A percentile compares a stretch with the other conserved stretches of the same genome.
Evolutionary conservation across 2,329 filamentous ascomycete genomes (phyloP).

Genomic region (Pseudogymnoascus sp.): DNA sequence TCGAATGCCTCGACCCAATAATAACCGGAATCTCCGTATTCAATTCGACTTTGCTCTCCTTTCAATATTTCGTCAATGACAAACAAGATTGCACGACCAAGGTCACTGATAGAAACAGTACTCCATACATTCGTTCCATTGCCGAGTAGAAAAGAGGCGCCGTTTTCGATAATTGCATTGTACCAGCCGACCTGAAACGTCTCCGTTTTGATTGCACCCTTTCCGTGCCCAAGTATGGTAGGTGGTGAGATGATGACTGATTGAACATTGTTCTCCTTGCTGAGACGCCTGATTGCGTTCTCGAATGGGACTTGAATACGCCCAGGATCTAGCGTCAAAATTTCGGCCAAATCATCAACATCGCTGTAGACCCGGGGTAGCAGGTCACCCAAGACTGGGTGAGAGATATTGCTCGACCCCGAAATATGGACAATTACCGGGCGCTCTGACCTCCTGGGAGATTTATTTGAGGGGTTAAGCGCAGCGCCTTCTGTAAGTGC

Average conservation of each 20-base stretch:
- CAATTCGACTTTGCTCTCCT: neutral
- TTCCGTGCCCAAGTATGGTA: neutral
- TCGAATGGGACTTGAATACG: neutral
- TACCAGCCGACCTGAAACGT: neutral
- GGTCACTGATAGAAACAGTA: neutral
- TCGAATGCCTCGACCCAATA: constrained; percentile 5
- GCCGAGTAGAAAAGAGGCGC: neutral
- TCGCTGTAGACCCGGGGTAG: neutral
- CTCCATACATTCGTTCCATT: neutral
- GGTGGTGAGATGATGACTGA: neutral
- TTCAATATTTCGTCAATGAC: constrained; percentile 5
- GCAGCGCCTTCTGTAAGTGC: neutral
- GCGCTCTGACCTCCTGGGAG: neutral
- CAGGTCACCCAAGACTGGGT: neutral
- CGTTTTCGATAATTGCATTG: neutral
- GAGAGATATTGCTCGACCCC: neutral
- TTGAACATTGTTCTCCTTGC: neutral
- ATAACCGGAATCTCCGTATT: neutral
- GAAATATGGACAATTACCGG: neutral
- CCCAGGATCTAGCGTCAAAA: neutral
- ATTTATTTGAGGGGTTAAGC: neutral
- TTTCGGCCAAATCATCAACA: neutral
- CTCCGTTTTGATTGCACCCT: neutral
- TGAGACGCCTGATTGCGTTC: neutral
- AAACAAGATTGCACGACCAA: neutral